Base-by-base conservation (phyloP, 176 grass and related monocot species). In the Oryza officinalis region DNA sequence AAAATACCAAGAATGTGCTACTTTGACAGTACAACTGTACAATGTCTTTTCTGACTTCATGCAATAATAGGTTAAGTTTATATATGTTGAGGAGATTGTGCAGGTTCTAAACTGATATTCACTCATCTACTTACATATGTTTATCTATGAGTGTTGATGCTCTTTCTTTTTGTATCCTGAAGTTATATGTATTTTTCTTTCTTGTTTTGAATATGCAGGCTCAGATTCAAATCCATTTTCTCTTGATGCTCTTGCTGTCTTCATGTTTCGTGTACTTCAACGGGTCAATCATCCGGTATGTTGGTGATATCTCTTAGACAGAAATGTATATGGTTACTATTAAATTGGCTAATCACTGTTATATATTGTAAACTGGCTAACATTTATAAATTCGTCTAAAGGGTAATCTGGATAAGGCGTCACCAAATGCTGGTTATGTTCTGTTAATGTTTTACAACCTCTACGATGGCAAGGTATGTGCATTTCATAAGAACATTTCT, bases 371-470 rank as follows among this genome's bases (percentile, higher is more conserved):
- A 90, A 67, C 72, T 83, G 67, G 25, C 31, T 89, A 31, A 85
- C 50, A 84, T 74, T 75, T 75, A 41, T 77, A 71, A 85, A n/a
- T 12, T 20, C 67, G 14, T 86, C 13, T 67, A 72, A 90, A 98
- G 96, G 96, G 96, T 85, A 95, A 98, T 89, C 85, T 98, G 54
- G 96, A 98, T 69, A 91, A 84, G 52, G 65, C 87, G 61, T 98
- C 96, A 71, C 88, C 93, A 63, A 92, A 87, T 87, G 87, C 85
- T 80, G 96, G 96, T 74, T 98, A 93, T 86, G 89, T 98, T 82
- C 82, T 98, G 83, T 65, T 98, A 68, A 98, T 98, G 93, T 98
- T 98, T 92, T 98, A 98, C 78, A 86, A 95, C 87, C 84, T 98
- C 44, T 95, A 98, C 83, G 87, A 98, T 85, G 96, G 93, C 83